Percentiles rank a stretch among this genome's conserved stretches.
Evolutionary conservation across 768 basidiomycete genomes (phyloP).

Genomic region (Tulasnella sp.): DNA sequence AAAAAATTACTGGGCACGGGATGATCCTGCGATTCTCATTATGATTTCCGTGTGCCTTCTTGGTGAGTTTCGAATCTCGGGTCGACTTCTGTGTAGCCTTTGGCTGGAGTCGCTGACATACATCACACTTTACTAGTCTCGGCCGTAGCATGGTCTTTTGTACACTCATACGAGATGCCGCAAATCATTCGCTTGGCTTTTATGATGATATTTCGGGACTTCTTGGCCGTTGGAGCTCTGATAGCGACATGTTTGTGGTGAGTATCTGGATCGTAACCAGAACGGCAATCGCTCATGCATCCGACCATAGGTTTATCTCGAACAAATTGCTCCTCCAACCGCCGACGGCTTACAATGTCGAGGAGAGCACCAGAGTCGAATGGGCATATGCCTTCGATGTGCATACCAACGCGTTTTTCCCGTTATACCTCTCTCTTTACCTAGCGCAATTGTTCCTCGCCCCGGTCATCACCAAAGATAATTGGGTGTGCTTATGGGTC

Average conservation of each 20-base stretch:
- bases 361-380: slow-evolving; percentile 44
- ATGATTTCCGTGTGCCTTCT: slow-evolving; percentile 69
- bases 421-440: slow-evolving; percentile 82
- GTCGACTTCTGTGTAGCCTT: background rate
- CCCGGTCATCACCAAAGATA: slow-evolving; percentile 67
- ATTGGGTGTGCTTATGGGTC: slow-evolving; percentile 89
- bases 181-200: slow-evolving; percentile 54
- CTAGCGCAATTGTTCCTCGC: slow-evolving; percentile 78
- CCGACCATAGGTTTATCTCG: slow-evolving; percentile 44
- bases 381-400: slow-evolving; percentile 97
- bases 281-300: slow-evolving; percentile 19
- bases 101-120: background rate
- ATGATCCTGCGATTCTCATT: slow-evolving; percentile 91
- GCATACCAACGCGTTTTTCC: slow-evolving; percentile 95
- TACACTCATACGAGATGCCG: slow-evolving; percentile 54
- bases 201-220: slow-evolving; percentile 83
- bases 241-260: slow-evolving; percentile 71
- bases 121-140: slow-evolving; percentile 38
- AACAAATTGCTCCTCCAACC: slow-evolving; percentile 59
- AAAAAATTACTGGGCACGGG: slow-evolving; percentile 96
- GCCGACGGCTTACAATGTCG: background rate
- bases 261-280: slow-evolving; percentile 9
- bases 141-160: slow-evolving; percentile 74
- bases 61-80: slow-evolving; percentile 32
- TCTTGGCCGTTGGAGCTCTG: slow-evolving; percentile 63